Conservation (phyloP, 2,329 filamentous ascomycete species). For the Keithomyces neogunnii region DNA sequence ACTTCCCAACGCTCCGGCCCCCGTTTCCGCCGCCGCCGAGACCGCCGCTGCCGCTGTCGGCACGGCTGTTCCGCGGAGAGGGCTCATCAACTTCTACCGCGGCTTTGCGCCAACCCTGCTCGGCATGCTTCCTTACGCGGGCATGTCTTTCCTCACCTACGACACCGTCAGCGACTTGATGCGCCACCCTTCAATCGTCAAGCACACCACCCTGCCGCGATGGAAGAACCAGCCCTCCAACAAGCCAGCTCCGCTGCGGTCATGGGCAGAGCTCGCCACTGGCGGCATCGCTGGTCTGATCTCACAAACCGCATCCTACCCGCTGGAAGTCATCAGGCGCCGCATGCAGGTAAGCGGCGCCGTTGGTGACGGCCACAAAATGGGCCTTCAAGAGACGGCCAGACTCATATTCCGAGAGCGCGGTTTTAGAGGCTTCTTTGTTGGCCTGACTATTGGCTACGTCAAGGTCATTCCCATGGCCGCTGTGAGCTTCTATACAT, state of each 20-base stretch:
- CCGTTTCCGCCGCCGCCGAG: constrained; percentile 28
- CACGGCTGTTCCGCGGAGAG: constrained; percentile 49
- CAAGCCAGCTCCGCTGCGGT: constrained; percentile 65
- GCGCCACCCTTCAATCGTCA: constrained; percentile 56
- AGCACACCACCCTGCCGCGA: constrained; percentile 66
- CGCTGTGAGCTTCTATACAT: constrained; percentile 61
- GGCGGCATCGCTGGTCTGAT: constrained; percentile 83
- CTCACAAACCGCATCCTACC: constrained; percentile 88
- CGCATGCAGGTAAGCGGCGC: constrained; percentile 96
- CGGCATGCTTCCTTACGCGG: constrained; percentile 95
- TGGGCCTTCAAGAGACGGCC: constrained; percentile 73
- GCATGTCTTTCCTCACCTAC: constrained; percentile 91
- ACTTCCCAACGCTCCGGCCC: constrained; percentile 18
- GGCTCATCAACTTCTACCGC: constrained; percentile 86
- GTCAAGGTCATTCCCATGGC: constrained; percentile 87
- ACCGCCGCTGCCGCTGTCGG: constrained; percentile 33
- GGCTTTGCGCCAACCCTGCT: constrained; percentile 85
- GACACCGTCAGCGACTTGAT: constrained; percentile 82
- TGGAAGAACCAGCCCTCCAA: constrained; percentile 43
- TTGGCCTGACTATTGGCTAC: constrained; percentile 90
- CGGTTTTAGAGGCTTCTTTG: constrained; percentile 77
- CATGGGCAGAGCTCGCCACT: constrained; percentile 77
- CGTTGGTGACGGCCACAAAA: constrained; percentile 76
- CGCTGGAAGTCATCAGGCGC: constrained; percentile 82
- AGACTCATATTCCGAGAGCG: constrained; percentile 65